Evolutionary conservation across 129 eudicot genomes (phyloP), one percentile per base, ranked within the genome.

Genomic region (Erigeron canadensis): DNA sequence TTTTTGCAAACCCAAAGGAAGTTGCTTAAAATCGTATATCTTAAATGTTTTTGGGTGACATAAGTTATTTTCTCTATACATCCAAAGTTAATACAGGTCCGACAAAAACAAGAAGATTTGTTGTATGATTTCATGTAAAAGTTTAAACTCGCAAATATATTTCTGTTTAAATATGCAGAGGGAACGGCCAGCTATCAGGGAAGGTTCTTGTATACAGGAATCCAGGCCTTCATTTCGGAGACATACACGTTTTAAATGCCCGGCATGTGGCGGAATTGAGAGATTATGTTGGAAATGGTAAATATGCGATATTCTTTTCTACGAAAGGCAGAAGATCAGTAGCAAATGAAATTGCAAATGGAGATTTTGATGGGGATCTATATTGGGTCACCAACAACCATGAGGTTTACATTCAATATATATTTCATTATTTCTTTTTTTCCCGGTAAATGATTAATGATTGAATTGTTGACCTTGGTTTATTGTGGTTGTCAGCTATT

Each of bases 301-400:
- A 86, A 58, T 88, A 71, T 79, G 96, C 84, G 0, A 91, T 91
- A 63, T 88, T 91, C 54, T 91, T 91, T 77, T 85, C 96, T 11
- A 79, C 83, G 8, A 91, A 84, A 72, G 96, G 97, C 21, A 60
- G 4, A 48, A 84, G 87, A 55, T 86, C 94, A 8, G 85, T 88
- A 7, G 91, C 91, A 22, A 80, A 76, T 39, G 91, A 88, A 85
- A 91, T 91, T 69, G 96, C 96, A 10, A 80, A 75, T 18, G 96
- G 96, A 15, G 98, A 91, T 77, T 88, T 84, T 70, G 98, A 91
- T 67, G 98, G 98, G n/a, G 98, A 91, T 46, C 44, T 71, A 61
- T 91, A 91, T 53, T 91, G 94, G 91, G 91, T 91, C 76, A 88
- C 91, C 8, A 75, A 80, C 50, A 79, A 88, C 57, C 87, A 78